These are phyloP conservation scores for Cadophora sp. DNA, from an alignment of 2,329 filamentous ascomycete genomes.

Conservation along the genomic window DNA sequence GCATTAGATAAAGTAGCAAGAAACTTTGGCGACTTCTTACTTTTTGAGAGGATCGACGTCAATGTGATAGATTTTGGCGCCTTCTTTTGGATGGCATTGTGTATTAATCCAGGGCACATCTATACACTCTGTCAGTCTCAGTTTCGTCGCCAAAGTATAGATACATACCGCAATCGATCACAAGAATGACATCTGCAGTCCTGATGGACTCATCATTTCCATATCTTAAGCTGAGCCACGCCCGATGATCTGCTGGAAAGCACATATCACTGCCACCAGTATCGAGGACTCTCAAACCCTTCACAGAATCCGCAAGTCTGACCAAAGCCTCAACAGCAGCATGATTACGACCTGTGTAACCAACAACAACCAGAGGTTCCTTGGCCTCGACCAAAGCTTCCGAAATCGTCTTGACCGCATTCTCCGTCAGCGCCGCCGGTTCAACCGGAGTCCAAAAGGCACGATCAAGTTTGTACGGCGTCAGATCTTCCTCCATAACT, in stretches of 20 bases:
- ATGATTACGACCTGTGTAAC: conserved; percentile 75
- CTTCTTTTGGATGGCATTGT: conserved; percentile 60
- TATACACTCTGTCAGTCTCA: conserved; percentile 16
- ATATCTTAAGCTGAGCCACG: conserved; percentile 73
- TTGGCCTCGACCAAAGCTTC: conserved; percentile 65
- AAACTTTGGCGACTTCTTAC: conserved; percentile 44
- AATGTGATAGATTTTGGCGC: conserved; percentile 66
- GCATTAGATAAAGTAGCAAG: not conserved
- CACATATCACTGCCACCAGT: conserved; percentile 83
- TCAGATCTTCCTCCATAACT: conserved; percentile 74
- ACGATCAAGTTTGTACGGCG: conserved; percentile 63
- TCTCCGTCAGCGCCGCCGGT: conserved; percentile 59
- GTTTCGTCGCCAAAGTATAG: not conserved
- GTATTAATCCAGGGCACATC: conserved; percentile 96
- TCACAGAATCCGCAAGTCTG: conserved; percentile 69
- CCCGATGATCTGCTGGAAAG: conserved; percentile 74
- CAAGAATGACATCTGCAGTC: conserved; percentile 82
- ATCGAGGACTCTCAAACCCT: conserved; percentile 74
- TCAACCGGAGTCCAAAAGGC: conserved; percentile 66
- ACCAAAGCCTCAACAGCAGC: conserved; percentile 66
- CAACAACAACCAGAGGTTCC: conserved; percentile 73
- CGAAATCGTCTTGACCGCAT: conserved; percentile 64
- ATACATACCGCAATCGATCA: conserved; percentile 70
- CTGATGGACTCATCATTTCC: conserved; percentile 76
- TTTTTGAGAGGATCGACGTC: conserved; percentile 72